Base-by-base conservation (phyloP, 2,329 filamentous ascomycete species). In the Geosmithia morbida region DNA sequence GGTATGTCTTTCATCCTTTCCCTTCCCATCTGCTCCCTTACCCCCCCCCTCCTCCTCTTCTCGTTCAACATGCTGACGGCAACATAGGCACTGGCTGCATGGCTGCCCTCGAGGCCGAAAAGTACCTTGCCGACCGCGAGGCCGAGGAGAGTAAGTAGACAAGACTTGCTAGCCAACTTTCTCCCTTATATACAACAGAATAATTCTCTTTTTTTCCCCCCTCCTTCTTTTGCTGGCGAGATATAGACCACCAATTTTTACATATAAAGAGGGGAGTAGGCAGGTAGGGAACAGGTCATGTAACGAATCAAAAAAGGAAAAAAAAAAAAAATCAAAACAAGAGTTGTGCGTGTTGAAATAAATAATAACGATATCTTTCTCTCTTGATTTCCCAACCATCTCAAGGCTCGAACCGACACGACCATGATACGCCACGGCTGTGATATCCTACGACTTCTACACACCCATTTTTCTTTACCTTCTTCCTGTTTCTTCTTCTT, bases 21-120 rank as follows among this genome's bases (percentile, higher is more conserved):
- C 39, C 37, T 18, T 42, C 22, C 7, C 44, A 7, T 42, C 17
- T 45, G 6, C 11, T 37, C 11, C 33, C 33, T 3, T 37, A 3
- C 14, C 13, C 13, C 33, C 8, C 41, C 29, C 20, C 19, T 17
- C 19, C 33, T n/a, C 48, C 4, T 8, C 22, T 8, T 8, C 22
- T 18, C 45, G 39, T 20, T 45, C 48, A 44, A 26, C 8, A 26
- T 40, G 20, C 46, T 49, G 46, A 47, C 17, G 22, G n/a, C 37
- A 14, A 42, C 26, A 16, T 53, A 89, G 87, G 89, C 51, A 88
- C 89, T 51, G 92, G 92, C 53, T 98, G 92, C 66, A 83, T 96
- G 71, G 92, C 92, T 47, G 92, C 90, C 11, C 77, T 98, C 48
- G 92, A 98, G 61, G 90, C 90, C 10, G 92, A 98, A 69, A 94